phyloP scores from a whole-genome alignment of 345 rosid species.

The Citrus sinensis region DNA sequence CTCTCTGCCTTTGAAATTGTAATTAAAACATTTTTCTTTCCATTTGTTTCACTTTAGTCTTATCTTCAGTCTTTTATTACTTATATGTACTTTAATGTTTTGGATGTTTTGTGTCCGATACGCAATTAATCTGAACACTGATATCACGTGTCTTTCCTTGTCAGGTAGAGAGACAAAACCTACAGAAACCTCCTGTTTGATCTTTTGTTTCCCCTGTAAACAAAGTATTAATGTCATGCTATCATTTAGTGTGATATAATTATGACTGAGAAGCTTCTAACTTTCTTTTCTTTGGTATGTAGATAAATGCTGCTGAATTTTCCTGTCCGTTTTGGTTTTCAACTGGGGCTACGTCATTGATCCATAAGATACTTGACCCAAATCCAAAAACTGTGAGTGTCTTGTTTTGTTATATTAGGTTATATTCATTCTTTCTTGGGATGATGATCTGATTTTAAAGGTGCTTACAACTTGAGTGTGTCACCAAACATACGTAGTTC shows the following conservation, averaged over 20 bases:
- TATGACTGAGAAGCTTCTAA: constrained; percentile 17
- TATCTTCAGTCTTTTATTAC: background rate
- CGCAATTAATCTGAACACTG: background rate
- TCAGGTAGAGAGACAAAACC: constrained; percentile 3
- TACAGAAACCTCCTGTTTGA: background rate
- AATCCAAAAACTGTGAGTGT: constrained; percentile 80
- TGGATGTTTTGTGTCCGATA: constrained; percentile 6
- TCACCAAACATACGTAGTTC: constrained; percentile 1
- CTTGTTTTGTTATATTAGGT: constrained; percentile 13
- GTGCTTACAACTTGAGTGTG: background rate
- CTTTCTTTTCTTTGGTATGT: constrained; percentile 15
- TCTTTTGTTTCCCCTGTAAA: constrained; percentile 1
- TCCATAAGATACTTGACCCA: constrained; percentile 72
- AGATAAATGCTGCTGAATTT: constrained; percentile 82
- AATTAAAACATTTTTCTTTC: background rate
- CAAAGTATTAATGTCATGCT: background rate
- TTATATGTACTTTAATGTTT: background rate
- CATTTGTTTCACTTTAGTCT: background rate
- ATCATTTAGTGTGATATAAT: background rate
- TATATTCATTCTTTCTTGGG: background rate
- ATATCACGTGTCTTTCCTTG: background rate
- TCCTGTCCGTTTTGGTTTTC: constrained; percentile 87
- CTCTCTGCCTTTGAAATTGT: background rate
- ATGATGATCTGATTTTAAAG: background rate
- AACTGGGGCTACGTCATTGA: constrained; percentile 54